These are phyloP conservation scores for Colletotrichum sp. DNA, from an alignment of 2,329 filamentous ascomycete genomes.

Conservation along the genomic window DNA sequence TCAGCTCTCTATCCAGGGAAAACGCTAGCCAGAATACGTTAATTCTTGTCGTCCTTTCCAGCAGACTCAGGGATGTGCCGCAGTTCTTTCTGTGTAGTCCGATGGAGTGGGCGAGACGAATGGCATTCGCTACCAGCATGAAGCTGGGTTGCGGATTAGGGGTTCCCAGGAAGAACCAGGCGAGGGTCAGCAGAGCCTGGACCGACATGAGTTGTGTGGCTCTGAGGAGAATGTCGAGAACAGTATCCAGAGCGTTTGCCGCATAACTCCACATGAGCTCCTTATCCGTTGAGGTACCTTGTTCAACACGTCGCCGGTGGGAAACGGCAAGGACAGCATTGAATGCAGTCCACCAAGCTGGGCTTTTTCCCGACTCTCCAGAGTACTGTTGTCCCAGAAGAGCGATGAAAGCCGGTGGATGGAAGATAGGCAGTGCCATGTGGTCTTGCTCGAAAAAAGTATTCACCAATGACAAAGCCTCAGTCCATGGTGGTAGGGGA, in stretches of 20 bases:
- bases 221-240: background rate
- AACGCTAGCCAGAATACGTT: background rate
- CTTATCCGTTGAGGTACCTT: background rate
- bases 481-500: background rate
- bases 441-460: background rate
- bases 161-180: background rate
- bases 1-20: background rate
- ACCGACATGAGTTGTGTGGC: background rate
- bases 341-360: background rate
- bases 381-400: background rate
- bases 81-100: background rate
- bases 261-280: background rate
- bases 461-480: background rate
- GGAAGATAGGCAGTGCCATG: background rate
- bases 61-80: background rate
- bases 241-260: background rate
- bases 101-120: background rate
- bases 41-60: background rate
- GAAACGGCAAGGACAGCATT: rapidly evolving
- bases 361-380: background rate
- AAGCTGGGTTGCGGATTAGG: background rate
- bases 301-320: background rate
- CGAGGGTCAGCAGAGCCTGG: background rate
- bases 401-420: rapidly evolving
- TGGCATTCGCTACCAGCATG: background rate